These are phyloP conservation scores for Sphagnum tenellum DNA, from an alignment of 225 moss, liverwort and hornwort genomes.

Conservation along the genomic window DNA sequence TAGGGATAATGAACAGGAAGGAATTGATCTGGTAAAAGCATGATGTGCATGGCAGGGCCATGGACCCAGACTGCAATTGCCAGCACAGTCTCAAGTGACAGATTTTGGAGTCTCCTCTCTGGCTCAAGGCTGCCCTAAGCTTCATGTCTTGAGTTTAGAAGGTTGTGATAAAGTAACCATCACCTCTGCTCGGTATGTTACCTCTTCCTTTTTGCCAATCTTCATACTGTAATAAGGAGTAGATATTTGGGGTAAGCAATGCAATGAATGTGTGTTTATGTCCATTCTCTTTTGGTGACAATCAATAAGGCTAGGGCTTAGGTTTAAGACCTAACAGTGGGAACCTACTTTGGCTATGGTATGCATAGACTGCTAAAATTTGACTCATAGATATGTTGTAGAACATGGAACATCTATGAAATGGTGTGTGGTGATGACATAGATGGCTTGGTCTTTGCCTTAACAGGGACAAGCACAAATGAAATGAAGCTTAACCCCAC, in stretches of 20 bases:
- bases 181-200: conserved; percentile 50
- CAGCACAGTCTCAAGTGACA: conserved; percentile 31
- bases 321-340: not conserved
- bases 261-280: not conserved
- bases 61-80: conserved; percentile 31
- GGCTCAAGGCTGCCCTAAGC: conserved; percentile 68
- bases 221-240: not conserved
- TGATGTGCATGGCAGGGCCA: conserved; percentile 23
- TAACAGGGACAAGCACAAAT: no score
- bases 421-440: not conserved
- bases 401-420: no score
- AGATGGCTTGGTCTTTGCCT: not conserved
- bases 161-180: conserved; percentile 52
- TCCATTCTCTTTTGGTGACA: not conserved
- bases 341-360: no score
- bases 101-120: conserved; percentile 66
- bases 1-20: not conserved
- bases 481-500: no score
- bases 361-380: no score
- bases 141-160: conserved; percentile 68
- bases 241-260: not conserved
- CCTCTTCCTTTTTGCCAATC: not conserved
- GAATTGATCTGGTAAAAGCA: not conserved
- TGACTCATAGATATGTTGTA: no score
- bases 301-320: not conserved